Percentiles rank a stretch among this genome's conserved stretches.
These are phyloP conservation scores for Pseudozyma flocculosa DNA, from an alignment of 1,284 basidiomycete genomes.

Conservation along the genomic window DNA sequence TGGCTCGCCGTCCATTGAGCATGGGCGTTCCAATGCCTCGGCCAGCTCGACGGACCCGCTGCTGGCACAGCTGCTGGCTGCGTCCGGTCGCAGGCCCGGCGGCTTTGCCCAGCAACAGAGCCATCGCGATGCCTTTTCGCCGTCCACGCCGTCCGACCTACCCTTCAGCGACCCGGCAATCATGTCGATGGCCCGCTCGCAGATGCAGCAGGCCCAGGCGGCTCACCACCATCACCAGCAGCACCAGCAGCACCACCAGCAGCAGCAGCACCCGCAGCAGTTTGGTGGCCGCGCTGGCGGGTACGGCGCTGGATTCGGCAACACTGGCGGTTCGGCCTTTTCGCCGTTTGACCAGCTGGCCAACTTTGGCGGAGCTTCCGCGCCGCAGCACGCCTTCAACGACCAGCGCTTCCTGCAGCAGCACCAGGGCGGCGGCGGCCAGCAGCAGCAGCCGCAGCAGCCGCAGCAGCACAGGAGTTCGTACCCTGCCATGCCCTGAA, in stretches of 20 bases:
- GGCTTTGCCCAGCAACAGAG: constrained; percentile 1
- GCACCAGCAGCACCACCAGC: constrained; percentile 33
- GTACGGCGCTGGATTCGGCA: constrained; percentile 17
- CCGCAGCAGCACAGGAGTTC: constrained; percentile 11
- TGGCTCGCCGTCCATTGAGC: constrained; percentile 1
- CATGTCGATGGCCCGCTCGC: constrained; percentile 45
- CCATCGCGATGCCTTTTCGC: constrained; percentile 4
- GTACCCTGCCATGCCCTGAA: constrained; percentile 23
- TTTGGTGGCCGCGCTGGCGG: constrained; percentile 22
- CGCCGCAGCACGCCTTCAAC: constrained; percentile 14
- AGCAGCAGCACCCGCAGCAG: constrained; percentile 20
- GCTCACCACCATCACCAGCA: constrained; percentile 1
- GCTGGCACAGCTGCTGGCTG: constrained; percentile 51
- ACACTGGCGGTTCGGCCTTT: constrained; percentile 17
- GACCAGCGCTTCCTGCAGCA: constrained; percentile 29
- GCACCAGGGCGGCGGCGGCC: constrained; percentile 8
- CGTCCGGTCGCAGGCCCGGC: constrained; percentile 21
- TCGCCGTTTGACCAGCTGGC: constrained; percentile 29
- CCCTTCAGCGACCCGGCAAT: constrained; percentile 46
- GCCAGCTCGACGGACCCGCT: constrained; percentile 42
- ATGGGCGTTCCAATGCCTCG: constrained; percentile 13
- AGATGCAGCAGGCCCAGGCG: constrained; percentile 22
- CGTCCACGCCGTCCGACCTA: constrained; percentile 12
- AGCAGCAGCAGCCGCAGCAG: constrained; percentile 17
- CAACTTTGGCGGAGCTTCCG: constrained; percentile 9